A percentile compares a stretch with the other conserved stretches of the same genome.
Conservation (phyloP, 2,329 filamentous ascomycete genomes). For the Emmonsiellopsis sp. region DNA sequence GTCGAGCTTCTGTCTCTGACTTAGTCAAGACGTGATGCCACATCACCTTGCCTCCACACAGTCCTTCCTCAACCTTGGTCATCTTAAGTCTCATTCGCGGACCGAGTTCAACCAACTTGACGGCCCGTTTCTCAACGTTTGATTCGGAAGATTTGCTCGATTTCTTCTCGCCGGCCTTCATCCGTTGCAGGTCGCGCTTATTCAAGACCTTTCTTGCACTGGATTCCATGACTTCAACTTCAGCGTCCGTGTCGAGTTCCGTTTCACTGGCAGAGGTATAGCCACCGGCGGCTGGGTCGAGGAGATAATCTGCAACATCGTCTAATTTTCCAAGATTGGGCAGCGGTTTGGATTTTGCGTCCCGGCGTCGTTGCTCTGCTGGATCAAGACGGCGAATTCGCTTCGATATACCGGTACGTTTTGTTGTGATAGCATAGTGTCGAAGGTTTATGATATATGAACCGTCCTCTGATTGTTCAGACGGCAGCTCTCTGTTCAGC, state of each 20-base stretch:
- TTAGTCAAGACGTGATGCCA: constrained; percentile 97
- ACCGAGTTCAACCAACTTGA: constrained; percentile 87
- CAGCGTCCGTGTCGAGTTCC: constrained; percentile 86
- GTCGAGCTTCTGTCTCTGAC: constrained; percentile 64
- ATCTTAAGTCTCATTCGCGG: constrained; percentile 81
- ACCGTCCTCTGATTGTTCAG: constrained; percentile 42
- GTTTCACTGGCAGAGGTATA: constrained; percentile 92
- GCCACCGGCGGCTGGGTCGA: constrained; percentile 67
- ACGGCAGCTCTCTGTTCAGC: constrained; percentile 62
- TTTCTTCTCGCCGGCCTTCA: constrained; percentile 37
- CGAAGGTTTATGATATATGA: constrained; percentile 78
- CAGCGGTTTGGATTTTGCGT: constrained; percentile 57
- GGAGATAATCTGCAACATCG: constrained; percentile 90
- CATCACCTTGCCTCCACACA: constrained; percentile 84
- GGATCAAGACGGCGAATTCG: constrained; percentile 75
- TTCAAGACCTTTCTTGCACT: constrained; percentile 45
- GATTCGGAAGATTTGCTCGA: constrained; percentile 33
- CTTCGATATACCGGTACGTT: constrained; percentile 73
- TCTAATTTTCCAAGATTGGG: constrained; percentile 86
- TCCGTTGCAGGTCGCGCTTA: constrained; percentile 42
- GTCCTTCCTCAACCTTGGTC: constrained; percentile 91
- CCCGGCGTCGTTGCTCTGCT: constrained; percentile 66
- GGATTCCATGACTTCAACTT: constrained; percentile 70
- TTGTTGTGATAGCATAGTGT: constrained; percentile 93
- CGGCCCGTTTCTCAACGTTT: constrained; percentile 70